Evolutionary conservation across 768 basidiomycete genomes (phyloP), one percentile per base, ranked within the genome.

Genomic region (Suillus hirtellus): DNA sequence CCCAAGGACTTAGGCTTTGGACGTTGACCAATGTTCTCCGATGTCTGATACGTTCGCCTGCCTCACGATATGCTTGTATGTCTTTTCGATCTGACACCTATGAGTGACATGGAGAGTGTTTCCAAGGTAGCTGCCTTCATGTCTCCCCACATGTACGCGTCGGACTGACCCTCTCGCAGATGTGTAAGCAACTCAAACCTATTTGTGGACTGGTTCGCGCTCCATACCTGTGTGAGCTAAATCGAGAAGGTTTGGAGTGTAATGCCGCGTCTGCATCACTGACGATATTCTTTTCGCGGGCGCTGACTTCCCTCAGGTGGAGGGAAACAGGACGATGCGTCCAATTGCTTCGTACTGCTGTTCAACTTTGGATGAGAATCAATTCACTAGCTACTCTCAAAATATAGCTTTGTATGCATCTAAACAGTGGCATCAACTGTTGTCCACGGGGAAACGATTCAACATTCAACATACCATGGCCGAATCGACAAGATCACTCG

Each of bases 341-440:
- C 52, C 52, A 19, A 34, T 34, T 10, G 6, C 31, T 2, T 53
- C 52, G 10, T 34, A 19, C 31, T 53, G 19, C 19, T 31, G 52
- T 34, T 19, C 31, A 34, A 53, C 52, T n/a, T 34, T 53, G 52
- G 34, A 53, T 11, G 17, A 53, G 11, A 34, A 31, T 31, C 19
- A 34, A 10, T 34, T 34, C 19, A 53, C 52, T 34, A 34, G 52
- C 52, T 53, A 34, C 31, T 53, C 17, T 34, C 31, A 53, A 34
- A 53, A 34, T 19, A 31, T 53, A n/a, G 52, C 31, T n/a, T n/a
- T 53, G 52, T 34, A 34, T n/a, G 52, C 34, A 31, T 53, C 52
- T 19, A 53, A 10, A 34, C 52, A 7, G 31, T 19, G 5, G 52
- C 31, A 53, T 53, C 52, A 6, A 3, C 52, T 34, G 10, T 53